Evolutionary conservation across 495 filamentous ascomycete species (phyloP).

Genomic region (Lasiosphaeria ovina): DNA sequence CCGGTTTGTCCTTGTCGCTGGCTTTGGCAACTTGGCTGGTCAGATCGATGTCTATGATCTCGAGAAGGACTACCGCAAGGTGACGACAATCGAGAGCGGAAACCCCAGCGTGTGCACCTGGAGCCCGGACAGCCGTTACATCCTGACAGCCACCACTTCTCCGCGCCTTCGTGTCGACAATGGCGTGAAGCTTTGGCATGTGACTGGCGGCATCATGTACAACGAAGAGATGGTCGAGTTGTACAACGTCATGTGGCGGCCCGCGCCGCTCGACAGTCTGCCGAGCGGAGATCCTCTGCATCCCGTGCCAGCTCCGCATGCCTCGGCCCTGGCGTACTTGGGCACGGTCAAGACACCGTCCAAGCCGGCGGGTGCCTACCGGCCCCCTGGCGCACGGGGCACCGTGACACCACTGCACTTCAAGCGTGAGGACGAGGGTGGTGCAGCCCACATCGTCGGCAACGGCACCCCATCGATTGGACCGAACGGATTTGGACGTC

Average conservation of each 20-base stretch:
- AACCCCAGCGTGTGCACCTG: conserved; percentile 94
- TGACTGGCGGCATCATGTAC: conserved; percentile 87
- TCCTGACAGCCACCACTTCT: conserved; percentile 94
- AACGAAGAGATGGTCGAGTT: conserved; percentile 91
- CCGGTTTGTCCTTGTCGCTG: conserved; percentile 87
- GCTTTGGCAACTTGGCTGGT: conserved; percentile 94
- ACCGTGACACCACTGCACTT: conserved; percentile 86
- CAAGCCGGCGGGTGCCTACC: conserved; percentile 92
- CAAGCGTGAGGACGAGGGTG: conserved; percentile 96
- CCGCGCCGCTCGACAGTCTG: conserved; percentile 59
- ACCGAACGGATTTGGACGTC: conserved; percentile 77
- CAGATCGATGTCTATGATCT: conserved; percentile 98
- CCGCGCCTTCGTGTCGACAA: conserved; percentile 95
- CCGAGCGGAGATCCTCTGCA: conserved; percentile 71
- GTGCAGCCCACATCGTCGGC: conserved; percentile 76
- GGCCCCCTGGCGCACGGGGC: conserved; percentile 93
- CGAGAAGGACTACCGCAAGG: conserved; percentile 84
- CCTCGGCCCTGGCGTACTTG: conserved; percentile 79
- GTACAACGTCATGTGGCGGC: conserved; percentile 90
- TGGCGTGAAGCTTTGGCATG: conserved; percentile 92
- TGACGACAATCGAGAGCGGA: conserved; percentile 90
- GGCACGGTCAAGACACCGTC: conserved; percentile 85
- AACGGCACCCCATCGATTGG: conserved; percentile 68
- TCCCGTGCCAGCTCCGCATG: conserved; percentile 75
- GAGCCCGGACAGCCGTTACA: conserved; percentile 92